Conservation (phyloP, 2,329 filamentous ascomycete genomes). For the Penicillium brasilianum region DNA sequence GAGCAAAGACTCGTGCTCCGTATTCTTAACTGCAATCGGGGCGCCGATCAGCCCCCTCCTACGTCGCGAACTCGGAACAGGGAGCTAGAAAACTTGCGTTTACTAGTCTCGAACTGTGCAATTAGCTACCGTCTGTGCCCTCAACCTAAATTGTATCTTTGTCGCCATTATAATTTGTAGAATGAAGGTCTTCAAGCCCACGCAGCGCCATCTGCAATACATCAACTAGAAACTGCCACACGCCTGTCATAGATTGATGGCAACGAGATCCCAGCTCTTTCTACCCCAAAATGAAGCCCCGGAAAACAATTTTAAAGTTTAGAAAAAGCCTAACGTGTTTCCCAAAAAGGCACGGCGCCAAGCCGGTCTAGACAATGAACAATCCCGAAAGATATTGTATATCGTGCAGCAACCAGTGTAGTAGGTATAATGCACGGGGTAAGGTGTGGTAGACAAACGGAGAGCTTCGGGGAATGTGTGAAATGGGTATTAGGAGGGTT, state of each 20-base stretch:
- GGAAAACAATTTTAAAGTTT: background rate
- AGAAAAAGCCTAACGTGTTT: background rate
- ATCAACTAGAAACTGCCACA: conserved; percentile 9
- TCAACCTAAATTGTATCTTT: background rate
- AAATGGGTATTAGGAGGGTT: background rate
- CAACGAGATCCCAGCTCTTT: conserved; percentile 6
- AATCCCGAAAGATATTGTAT: background rate
- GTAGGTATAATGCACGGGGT: background rate
- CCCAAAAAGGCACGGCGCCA: conserved; percentile 7
- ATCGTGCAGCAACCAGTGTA: background rate
- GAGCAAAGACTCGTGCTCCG: conserved; percentile 8
- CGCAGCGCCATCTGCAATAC: conserved; percentile 1
- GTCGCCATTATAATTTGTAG: background rate
- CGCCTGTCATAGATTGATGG: conserved; percentile 1
- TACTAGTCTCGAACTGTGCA: background rate
- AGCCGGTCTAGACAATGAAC: conserved; percentile 3
- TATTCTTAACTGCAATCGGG: conserved; percentile 16
- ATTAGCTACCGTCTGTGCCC: background rate
- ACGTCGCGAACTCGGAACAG: background rate
- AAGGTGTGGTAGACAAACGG: background rate
- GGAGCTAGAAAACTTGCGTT: background rate
- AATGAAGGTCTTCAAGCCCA: background rate
- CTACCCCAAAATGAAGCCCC: background rate
- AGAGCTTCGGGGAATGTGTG: background rate
- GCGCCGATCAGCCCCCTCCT: conserved; percentile 3